Conservation (phyloP, 139 green algal genomes). For the Zygnema cylindricum region DNA sequence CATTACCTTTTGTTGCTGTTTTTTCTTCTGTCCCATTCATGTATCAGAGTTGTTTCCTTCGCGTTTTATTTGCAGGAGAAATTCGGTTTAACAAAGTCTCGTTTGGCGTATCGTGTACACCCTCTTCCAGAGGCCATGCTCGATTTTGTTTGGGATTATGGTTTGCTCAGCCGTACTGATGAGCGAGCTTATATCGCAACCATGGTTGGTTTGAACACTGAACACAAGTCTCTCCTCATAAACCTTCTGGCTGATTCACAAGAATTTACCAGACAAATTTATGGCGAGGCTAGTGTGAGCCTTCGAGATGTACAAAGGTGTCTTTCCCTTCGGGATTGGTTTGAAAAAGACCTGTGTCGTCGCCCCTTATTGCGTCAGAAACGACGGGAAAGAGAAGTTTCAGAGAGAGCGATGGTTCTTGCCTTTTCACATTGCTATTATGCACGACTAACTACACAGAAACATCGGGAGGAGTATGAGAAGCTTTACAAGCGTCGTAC, state of each 20-base stretch:
- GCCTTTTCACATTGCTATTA: constrained; percentile 56
- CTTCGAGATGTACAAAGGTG: constrained; percentile 60
- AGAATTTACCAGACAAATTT: not conserved
- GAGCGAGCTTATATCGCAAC: constrained; percentile 58
- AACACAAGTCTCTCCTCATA: constrained; percentile 29
- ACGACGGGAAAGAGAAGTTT: not conserved
- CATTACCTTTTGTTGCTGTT: no score
- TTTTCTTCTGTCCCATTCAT: no score
- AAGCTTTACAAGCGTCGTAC: no score
- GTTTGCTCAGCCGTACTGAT: constrained; percentile 14
- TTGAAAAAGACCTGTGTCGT: not conserved
- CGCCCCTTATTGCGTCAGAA: not conserved
- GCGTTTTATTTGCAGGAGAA: no score
- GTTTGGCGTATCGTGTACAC: constrained; percentile 60
- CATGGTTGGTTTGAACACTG: constrained; percentile 40
- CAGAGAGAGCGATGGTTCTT: constrained; percentile 33
- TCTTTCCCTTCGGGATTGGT: constrained; percentile 41
- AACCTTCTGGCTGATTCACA: constrained; percentile 48
- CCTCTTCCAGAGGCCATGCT: constrained; percentile 61
- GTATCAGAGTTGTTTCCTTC: no score
- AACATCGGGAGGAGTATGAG: constrained; percentile 11
- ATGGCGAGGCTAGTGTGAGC: constrained; percentile 24
- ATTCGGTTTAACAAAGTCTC: not conserved
- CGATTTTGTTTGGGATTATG: constrained; percentile 63
- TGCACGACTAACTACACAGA: not conserved